Base-by-base conservation (phyloP, 78 protist species). In the Blattamonas nauphoetae region DNA sequence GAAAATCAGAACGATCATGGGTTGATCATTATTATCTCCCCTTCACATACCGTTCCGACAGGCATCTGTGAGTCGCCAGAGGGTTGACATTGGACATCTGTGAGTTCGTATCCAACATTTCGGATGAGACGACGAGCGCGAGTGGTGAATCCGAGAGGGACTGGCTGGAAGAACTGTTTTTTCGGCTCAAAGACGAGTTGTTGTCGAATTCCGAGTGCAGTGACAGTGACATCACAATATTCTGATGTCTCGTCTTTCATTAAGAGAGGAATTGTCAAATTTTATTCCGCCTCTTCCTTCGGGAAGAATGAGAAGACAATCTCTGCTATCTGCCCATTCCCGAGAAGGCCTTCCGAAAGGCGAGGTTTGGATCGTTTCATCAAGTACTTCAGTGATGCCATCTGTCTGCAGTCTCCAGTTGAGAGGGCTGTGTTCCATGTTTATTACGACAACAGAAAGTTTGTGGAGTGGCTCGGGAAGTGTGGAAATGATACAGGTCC, bases 81-180 rank as follows among this genome's bases (percentile, higher is more conserved):
- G n/a, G n/a, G n/a, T n/a, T n/a, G n/a, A n/a, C 80, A 84, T 42
- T 36, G 0, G 36, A 93, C 2, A 42, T 91, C 90, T 1, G 88
- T 63, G 44, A 71, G 43, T 33, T 93, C 93, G 89, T 93, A 91
- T 21, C 95, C 95, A 38, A 89, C 84, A 64, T 88, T 90, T 45
- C 64, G 36, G 79, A 93, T 42, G 88, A 0, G 0, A 78, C 91
- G 84, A 6, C 89, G 36, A 29, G 81, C 85, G 11, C 0, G 0
- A 1, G 92, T 1, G 45, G 45, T 0, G 42, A 83, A 1, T 29
- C 91, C 93, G 71, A 90, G 78, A 0, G 95, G 94, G 2, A 88
- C 92, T 5, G 43, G 21, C 3, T 93, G 93, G 41, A 93, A 89
- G 29, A 89, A 21, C 86, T 71, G 42, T 45, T 91, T 91, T 3